Base-by-base conservation (phyloP, 192 early-diverging fungal genomes). In the Lobosporangium transversale region DNA sequence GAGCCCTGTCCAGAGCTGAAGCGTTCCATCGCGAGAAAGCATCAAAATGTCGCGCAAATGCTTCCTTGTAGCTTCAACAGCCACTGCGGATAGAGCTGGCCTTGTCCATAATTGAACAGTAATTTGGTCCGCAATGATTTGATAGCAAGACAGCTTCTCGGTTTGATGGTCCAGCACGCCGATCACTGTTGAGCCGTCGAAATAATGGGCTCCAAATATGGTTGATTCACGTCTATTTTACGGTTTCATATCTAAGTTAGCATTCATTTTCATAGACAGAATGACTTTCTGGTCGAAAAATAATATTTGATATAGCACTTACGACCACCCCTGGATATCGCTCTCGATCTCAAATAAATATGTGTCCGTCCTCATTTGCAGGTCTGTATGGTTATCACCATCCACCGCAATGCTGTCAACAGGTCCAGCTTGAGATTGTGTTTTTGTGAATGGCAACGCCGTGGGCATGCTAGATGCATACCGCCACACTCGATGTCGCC, bases 1-100 rank as follows among this genome's bases (percentile, higher is more conserved):
- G 14, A 33, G 32, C 29, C 81, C 78, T n/a, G 62, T 80, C 84
- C 82, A 83, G 8, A 86, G 42, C 2, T 55, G 49, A 23, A 86
- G 24, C n/a, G 36, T 59, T 27, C 66, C 62, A 10, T 81, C 66
- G 12, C 35, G 35, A 20, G 75, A 37, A 6, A 83, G 43, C 8
- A 84, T 52, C 26, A 87, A 48, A 32, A 85, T 75, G 49, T 87
- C 86, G 20, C 53, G 37, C 17, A 62, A 48, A 5, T 67, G 43
- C 7, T 21, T 23, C 23, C 83, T 55, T 20, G 83, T 86, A 54
- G 69, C 76, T 18, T 58, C 56, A 17, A 85, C 44, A 10, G 76
- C 64, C 4, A 79, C 50, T 3, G 86, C 85, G 24, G 76, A 82
- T n/a, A 73, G 40, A 21, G 65, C 84, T 0, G 71, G 66, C 23